Base-by-base conservation (phyloP, 805 yeast species). In the Wickerhamomyces bisporus region DNA sequence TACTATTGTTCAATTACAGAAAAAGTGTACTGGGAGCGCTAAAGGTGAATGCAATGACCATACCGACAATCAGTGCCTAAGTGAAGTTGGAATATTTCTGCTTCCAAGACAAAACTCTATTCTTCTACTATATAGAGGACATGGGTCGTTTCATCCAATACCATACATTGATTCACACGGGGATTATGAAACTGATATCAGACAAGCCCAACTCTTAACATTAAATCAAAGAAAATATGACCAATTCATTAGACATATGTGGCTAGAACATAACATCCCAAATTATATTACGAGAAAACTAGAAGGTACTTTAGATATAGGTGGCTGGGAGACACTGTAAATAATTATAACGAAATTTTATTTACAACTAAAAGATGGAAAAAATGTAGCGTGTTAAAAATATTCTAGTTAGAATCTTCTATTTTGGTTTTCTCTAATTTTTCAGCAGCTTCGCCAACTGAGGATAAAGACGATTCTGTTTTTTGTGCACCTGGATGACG, bases 301-400 rank as follows among this genome's bases (percentile, higher is more conserved):
- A 13, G 98, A 91, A 50, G 77, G 81, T 28, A 75, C 73, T 7
- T 61, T 81, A 25, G 98, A 91, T 58, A 76, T 82, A 27, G 98
- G 98, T 8, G 98, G 98, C 0, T 91, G 98, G 98, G 93, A 84
- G 49, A 85, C 93, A 2, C 64, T 84, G 44, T 86, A 64, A 30
- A 12, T 17, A 29, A 4, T 23, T 9, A 11, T 23, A 23, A 23
- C 25, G 25, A 9, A 9, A 9, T 9, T 23, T 23, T 23, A 23
- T 8, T 23, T 23, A 9, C 25, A 14, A 14, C 16, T 7, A 27
- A 27, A 5, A 57, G 16, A 28, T 6, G 6, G 18, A 11, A 5
- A 18, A 28, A 28, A 10, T 8, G 17, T n/a, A 28, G 26, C 12
- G 17, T 27, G 27, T 43, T n/a, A n/a, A n/a, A n/a, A n/a, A n/a